Conservation (phyloP, 2,329 filamentous ascomycete genomes). For the Echinosphaeria canescens region DNA sequence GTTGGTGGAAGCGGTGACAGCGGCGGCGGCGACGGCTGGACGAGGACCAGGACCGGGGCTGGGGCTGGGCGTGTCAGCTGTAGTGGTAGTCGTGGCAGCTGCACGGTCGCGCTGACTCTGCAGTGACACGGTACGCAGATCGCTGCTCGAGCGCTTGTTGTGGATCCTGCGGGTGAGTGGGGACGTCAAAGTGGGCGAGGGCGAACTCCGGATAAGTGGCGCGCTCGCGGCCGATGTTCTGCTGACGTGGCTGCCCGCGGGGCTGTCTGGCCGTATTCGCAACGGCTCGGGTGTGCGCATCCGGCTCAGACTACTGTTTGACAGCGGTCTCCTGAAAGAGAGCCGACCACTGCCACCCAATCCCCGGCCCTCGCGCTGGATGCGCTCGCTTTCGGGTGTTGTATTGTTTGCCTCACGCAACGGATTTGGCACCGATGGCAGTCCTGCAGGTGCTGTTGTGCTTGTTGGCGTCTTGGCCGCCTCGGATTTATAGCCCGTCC, state of each 20-base stretch:
- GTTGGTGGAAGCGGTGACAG: slow-evolving; percentile 5
- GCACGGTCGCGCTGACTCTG: too few species aligned
- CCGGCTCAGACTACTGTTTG: slow-evolving; percentile 34
- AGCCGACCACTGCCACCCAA: too few species aligned
- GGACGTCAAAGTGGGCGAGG: slow-evolving; percentile 20
- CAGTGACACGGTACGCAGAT: slow-evolving; percentile 50
- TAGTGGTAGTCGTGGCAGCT: too few species aligned
- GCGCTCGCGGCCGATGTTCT: too few species aligned
- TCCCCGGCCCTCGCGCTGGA: too few species aligned
- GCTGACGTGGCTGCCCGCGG: too few species aligned
- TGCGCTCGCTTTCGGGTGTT: too few species aligned
- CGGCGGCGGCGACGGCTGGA: slow-evolving; percentile 4
- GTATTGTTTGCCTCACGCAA: too few species aligned
- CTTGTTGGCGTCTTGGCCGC: slow-evolving; percentile 1
- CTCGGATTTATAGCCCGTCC: slow-evolving; percentile 1
- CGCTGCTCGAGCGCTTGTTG: slow-evolving; percentile 48
- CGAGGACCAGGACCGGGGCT: slow-evolving; percentile 4
- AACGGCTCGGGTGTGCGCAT: slow-evolving; percentile 30
- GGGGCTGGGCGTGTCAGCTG: slow-evolving; percentile 1
- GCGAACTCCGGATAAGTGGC: slow-evolving; percentile 39
- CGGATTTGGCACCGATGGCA: too few species aligned
- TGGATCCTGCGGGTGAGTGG: slow-evolving; percentile 52
- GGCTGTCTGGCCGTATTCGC: slow-evolving; percentile 35
- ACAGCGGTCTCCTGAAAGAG: slow-evolving; percentile 24
- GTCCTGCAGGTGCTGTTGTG: too few species aligned